Evolutionary conservation across 2,329 filamentous ascomycete species (phyloP).

Genomic region (Fusarium tjaetaba): DNA sequence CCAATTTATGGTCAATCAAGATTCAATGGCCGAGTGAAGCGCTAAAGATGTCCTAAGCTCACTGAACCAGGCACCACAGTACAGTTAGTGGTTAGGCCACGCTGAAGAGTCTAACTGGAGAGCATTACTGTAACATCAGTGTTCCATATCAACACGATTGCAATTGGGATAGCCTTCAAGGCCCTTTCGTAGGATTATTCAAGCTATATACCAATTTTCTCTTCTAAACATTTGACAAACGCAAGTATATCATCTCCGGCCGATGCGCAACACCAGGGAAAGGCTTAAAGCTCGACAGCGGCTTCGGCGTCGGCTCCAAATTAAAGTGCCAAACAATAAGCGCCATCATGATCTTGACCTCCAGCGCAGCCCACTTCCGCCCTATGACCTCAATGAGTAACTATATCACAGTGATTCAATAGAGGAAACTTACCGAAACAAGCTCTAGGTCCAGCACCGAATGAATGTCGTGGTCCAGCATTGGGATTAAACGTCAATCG

Average conservation of each 20-base stretch:
- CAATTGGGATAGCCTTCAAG: neutral
- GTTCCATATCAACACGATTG: neutral
- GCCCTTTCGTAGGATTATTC: neutral
- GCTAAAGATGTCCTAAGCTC: too few relatives aligned
- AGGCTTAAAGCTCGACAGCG: neutral
- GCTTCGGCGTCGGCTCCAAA: neutral
- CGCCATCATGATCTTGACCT: neutral
- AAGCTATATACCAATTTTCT: neutral
- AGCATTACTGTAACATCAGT: too few relatives aligned
- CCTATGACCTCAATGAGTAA: neutral
- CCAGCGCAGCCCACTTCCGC: neutral
- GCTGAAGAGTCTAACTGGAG: too few relatives aligned
- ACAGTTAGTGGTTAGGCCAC: too few relatives aligned
- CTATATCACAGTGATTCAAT: too few relatives aligned
- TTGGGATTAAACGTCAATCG: neutral
- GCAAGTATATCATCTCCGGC: neutral
- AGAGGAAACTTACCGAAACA: neutral
- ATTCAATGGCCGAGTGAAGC: too few relatives aligned
- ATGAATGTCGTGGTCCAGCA: neutral
- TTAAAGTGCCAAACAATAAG: neutral
- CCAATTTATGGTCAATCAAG: too few relatives aligned
- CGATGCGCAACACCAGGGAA: neutral
- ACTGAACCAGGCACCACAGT: too few relatives aligned
- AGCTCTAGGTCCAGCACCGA: neutral
- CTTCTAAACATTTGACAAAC: neutral